A percentile compares a stretch with the other conserved stretches of the same genome.
These are phyloP conservation scores for Suhomyces tanzawaensis DNA, from an alignment of 805 yeast genomes.

Conservation along the genomic window DNA sequence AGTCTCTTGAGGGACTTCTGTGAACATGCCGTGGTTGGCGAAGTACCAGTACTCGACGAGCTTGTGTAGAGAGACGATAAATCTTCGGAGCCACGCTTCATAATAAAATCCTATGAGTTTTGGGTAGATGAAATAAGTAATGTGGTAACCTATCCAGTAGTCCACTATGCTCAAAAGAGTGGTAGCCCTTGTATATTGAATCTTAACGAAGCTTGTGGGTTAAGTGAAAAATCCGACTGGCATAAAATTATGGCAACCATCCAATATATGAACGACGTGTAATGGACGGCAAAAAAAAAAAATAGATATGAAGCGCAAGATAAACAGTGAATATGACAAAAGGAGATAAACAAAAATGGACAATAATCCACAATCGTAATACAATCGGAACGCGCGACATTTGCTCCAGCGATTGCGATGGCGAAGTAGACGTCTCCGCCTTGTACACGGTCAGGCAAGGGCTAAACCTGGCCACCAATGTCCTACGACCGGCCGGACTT, in stretches of 20 bases:
- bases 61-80: slow-evolving; percentile 4
- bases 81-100: slow-evolving; percentile 10
- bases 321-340: slow-evolving; percentile 3
- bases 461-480: too few relatives aligned
- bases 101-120: too few relatives aligned
- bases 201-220: too few relatives aligned
- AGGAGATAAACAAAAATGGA: slow-evolving; percentile 1
- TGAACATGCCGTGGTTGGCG: slow-evolving; percentile 6
- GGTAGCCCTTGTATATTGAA: too few relatives aligned
- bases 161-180: too few relatives aligned
- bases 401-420: too few relatives aligned
- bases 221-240: neutral
- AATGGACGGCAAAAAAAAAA: slow-evolving; percentile 5
- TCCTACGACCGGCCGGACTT: too few relatives aligned
- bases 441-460: too few relatives aligned
- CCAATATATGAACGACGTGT: slow-evolving; percentile 4
- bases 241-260: slow-evolving; percentile 1
- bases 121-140: too few relatives aligned
- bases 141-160: too few relatives aligned
- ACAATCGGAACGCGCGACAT: neutral
- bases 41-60: slow-evolving; percentile 1
- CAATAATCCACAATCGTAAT: neutral
- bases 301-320: slow-evolving; percentile 2
- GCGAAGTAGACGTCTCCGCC: too few relatives aligned
- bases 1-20: slow-evolving; percentile 18